phyloP scores from a whole-genome alignment of 1,139 yeast species.

The Petasospora fabianii region DNA sequence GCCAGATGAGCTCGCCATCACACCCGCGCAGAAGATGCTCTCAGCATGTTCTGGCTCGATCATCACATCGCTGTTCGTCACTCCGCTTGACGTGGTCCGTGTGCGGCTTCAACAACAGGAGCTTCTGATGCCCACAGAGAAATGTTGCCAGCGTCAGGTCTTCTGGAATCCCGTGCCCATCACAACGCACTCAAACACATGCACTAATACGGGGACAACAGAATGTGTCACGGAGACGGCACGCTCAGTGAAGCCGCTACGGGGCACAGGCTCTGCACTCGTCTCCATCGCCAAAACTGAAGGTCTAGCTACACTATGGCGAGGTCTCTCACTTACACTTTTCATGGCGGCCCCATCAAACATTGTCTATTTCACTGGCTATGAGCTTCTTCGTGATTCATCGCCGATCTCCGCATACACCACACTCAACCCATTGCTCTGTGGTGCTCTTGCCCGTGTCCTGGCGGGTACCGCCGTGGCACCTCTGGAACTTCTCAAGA shows the following conservation, averaged over 20 bases:
- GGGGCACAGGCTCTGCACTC: constrained; percentile 13
- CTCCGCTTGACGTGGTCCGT: constrained; percentile 93
- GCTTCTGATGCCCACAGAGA: constrained; percentile 43
- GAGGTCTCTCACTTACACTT: constrained; percentile 81
- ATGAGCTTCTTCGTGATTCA: constrained; percentile 76
- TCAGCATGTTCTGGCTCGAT: constrained; percentile 91
- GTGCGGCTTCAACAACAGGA: constrained; percentile 90
- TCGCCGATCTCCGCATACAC: constrained; percentile 54
- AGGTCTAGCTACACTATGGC: constrained; percentile 77
- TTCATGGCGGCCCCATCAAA: constrained; percentile 92
- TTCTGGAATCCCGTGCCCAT: constrained; percentile 20
- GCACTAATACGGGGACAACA: constrained; percentile 23
- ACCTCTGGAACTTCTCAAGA: constrained; percentile 83
- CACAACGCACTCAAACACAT: constrained; percentile 6
- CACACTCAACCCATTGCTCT: constrained; percentile 67
- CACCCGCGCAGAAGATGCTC: constrained; percentile 50
- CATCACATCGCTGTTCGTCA: constrained; percentile 79
- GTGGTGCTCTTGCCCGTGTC: constrained; percentile 84
- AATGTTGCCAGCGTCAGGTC: constrained; percentile 28
- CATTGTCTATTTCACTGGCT: constrained; percentile 90
- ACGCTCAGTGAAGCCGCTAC: constrained; percentile 9
- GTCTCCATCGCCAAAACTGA: constrained; percentile 47
- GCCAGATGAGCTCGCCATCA: constrained; percentile 7
- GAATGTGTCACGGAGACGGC: constrained; percentile 24
- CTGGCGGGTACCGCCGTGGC: constrained; percentile 83